Percentiles rank a stretch among this genome's conserved stretches.
phyloP scores from a whole-genome alignment of 306 rosid genomes.

The Glycine latifolia region DNA sequence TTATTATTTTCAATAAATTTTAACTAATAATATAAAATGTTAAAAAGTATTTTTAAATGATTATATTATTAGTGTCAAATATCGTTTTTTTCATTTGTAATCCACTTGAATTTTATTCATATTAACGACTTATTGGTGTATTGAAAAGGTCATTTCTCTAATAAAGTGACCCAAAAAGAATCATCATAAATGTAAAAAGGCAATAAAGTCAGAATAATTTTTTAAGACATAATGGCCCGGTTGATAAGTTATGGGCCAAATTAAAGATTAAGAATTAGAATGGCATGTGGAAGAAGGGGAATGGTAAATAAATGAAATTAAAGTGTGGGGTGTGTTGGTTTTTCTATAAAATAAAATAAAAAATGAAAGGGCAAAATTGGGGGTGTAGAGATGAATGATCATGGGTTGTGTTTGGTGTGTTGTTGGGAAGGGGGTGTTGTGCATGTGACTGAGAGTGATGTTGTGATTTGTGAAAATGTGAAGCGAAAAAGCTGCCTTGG shows the following conservation, averaged over 20 bases:
- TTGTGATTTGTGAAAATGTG: background rate
- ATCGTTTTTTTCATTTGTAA: too few species aligned
- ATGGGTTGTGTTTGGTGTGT: background rate
- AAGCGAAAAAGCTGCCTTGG: slow-evolving; percentile 27
- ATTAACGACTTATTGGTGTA: too few species aligned
- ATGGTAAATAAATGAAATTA: background rate
- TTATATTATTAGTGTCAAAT: too few species aligned
- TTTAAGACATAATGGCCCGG: background rate
- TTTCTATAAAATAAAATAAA: too few species aligned
- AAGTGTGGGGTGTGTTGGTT: too few species aligned
- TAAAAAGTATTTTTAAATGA: too few species aligned
- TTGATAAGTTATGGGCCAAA: background rate
- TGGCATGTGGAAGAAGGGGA: background rate
- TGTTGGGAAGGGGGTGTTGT: background rate
- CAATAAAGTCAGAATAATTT: background rate
- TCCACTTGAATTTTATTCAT: too few species aligned
- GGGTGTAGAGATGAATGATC: background rate
- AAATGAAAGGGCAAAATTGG: slow-evolving; percentile 34
- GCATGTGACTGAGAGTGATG: slow-evolving; percentile 45
- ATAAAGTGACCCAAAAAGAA: background rate
- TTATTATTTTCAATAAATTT: too few species aligned
- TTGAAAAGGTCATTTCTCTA: too few species aligned
- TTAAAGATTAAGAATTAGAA: background rate
- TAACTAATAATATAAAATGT: too few species aligned
- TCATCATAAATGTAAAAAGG: background rate